A percentile compares a stretch with the other conserved stretches of the same genome.
Conservation (phyloP, 331 rosid genomes). For the Prunus yedoensis region DNA sequence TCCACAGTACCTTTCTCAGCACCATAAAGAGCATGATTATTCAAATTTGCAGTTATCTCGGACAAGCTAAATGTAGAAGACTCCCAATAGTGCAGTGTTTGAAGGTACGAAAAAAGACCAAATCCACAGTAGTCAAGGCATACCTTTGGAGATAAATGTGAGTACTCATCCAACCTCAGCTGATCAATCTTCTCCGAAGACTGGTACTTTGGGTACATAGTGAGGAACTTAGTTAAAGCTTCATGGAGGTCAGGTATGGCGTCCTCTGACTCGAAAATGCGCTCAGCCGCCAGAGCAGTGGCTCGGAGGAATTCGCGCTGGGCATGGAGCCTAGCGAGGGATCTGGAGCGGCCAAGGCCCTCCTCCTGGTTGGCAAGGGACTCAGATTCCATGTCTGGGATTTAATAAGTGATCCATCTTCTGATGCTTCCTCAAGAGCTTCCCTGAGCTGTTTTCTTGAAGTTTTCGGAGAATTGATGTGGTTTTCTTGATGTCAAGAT, state of each 20-base stretch:
- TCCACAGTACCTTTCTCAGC: conserved; percentile 91
- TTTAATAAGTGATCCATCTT: conserved; percentile 78
- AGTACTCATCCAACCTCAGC: conserved; percentile 76
- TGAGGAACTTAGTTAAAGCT: conserved; percentile 72
- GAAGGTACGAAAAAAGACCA: conserved; percentile 87
- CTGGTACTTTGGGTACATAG: conserved; percentile 86
- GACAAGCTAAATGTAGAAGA: conserved; percentile 95
- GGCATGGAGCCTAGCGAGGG: conserved; percentile 83
- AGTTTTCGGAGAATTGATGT: conserved; percentile 75
- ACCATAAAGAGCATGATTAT: conserved; percentile 91
- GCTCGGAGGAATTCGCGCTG: conserved; percentile 92
- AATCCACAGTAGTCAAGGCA: conserved; percentile 99
- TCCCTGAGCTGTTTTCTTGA: conserved; percentile 91
- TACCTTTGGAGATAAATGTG: conserved; percentile 86
- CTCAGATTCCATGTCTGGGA: conserved; percentile 77
- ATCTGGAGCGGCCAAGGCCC: conserved; percentile 72
- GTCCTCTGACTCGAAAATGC: conserved; percentile 65
- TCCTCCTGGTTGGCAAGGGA: conserved; percentile 53
- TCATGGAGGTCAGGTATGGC: conserved; percentile 60
- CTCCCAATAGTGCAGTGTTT: conserved; percentile 93
- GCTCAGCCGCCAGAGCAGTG: conserved; percentile 89
- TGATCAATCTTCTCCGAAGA: conserved; percentile 87
- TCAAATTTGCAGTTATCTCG: conserved; percentile 94
- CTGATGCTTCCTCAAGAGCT: conserved; percentile 97
- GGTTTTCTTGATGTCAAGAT: conserved; percentile 44